Percentiles rank a stretch among this genome's conserved stretches.
Conservation (phyloP, 805 yeast species). For the Cyberlindnera amylophila region DNA sequence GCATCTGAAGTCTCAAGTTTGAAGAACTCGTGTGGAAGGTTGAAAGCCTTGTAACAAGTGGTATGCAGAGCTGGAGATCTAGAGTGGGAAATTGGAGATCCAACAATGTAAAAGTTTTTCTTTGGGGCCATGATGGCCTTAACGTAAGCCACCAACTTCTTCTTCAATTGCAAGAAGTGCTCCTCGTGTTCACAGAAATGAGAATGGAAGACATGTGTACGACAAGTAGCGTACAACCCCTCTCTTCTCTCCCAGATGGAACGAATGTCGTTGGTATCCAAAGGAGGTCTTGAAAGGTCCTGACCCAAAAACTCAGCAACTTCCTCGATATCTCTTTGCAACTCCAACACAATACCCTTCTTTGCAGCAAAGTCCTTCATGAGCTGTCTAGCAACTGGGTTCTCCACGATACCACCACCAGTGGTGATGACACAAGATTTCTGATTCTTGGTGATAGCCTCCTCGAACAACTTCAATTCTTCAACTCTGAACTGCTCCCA, state of each 20-base stretch:
- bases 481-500: conserved; percentile 83
- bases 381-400: conserved; percentile 56
- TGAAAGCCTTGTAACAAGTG: conserved; percentile 68
- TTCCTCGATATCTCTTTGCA: conserved; percentile 82
- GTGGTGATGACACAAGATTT: conserved; percentile 69
- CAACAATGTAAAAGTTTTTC: conserved; percentile 64
- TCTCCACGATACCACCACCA: conserved; percentile 96
- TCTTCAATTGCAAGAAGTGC: conserved; percentile 55
- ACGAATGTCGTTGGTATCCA: conserved; percentile 72
- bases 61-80: conserved; percentile 86
- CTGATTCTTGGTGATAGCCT: conserved; percentile 39
- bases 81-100: conserved; percentile 80
- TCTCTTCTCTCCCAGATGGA: conserved; percentile 85
- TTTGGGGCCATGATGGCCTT: conserved; percentile 57
- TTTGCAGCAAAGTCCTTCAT: conserved; percentile 49
- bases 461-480: conserved; percentile 57
- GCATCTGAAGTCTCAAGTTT: conserved; percentile 68
- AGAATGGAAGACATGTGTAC: conserved; percentile 74
- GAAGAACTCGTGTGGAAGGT: conserved; percentile 70
- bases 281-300: conserved; percentile 80
- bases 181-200: conserved; percentile 57
- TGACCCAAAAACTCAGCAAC: conserved; percentile 68
- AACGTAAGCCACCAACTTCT: conserved; percentile 56
- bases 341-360: conserved; percentile 76
- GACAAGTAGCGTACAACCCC: conserved; percentile 71